Base-by-base conservation (phyloP, 768 basidiomycete species). In the Trametes cubensis region DNA sequence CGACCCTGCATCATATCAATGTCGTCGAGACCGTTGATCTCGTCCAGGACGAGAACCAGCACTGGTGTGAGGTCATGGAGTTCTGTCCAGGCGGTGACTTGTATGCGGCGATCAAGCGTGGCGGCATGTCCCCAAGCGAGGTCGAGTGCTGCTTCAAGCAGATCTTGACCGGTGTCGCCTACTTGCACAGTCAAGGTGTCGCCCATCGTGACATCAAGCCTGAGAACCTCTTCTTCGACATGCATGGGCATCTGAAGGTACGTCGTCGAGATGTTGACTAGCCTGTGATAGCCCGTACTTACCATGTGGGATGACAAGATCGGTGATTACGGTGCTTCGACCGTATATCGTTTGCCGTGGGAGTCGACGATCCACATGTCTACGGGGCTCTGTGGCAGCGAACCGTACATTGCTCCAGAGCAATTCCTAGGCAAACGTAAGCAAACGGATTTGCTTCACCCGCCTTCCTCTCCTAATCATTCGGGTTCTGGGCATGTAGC, bases 31-130 rank as follows among this genome's bases (percentile, higher is more conserved):
- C 96, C 6, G 96, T 99, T 61, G 96, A 99, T 75, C 87, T 99
- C 61, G 91, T 99, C n/a, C 97, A 99, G 70, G 97, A 99, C 75
- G 96, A 99, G 77, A 85, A 79, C 64, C 88, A 93, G 64, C 88
- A 94, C 71, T 99, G 96, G 96, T 99, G 96, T 72, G 97, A 98
- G 74, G 96, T 99, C 48, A 98, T 99, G 96, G 97, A 98, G 75
- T 99, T 94, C 73, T 99, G 96, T 72, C 95, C 95, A 4, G 97
- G 97, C 46, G 96, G 96, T 2, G 96, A 99, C 77, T 81, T 99
- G 39, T 99, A 99, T 73, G 95, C 95, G 26, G 96, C 95, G 40
- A 99, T 99, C 78, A 98, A 98, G 85, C 95, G 93, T 75, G 96
- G 96, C 60, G 85, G 83, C 66, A 95, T 97, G 92, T 87, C 87